A percentile compares a stretch with the other conserved stretches of the same genome.
Conservation (phyloP, 352 stramenopile genomes). For the Phytophthora pini region DNA sequence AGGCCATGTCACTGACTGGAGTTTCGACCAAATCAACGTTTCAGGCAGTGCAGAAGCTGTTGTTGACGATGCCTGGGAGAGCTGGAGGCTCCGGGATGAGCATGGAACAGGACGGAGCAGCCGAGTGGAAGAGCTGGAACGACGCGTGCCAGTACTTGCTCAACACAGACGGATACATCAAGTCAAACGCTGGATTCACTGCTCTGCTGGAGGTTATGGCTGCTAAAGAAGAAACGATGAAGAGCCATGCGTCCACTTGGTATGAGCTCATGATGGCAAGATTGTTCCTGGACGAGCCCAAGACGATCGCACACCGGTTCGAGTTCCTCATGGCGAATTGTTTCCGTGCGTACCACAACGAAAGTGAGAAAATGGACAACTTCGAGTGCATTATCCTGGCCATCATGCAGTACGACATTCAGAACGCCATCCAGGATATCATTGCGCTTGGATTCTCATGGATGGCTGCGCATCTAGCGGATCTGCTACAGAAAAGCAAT, state of each 20-base stretch:
- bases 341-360: conserved; percentile 54
- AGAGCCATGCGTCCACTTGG: conserved; percentile 55
- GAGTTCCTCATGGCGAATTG: conserved; percentile 85
- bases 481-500: conserved; percentile 65
- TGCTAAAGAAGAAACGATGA: conserved; percentile 55
- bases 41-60: conserved; percentile 63
- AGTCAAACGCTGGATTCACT: conserved; percentile 50
- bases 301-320: conserved; percentile 73
- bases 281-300: conserved; percentile 78
- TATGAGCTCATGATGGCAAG: conserved; percentile 86
- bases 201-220: conserved; percentile 66
- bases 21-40: conserved; percentile 57
- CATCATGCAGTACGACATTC: conserved; percentile 80
- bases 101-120: conserved; percentile 19
- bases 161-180: conserved; percentile 60
- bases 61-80: conserved; percentile 72
- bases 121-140: conserved; percentile 70
- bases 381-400: conserved; percentile 86
- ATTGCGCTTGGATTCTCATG: conserved; percentile 71
- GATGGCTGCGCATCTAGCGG: conserved; percentile 74
- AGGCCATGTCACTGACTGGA: conserved; percentile 47
- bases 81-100: conserved; percentile 5
- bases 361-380: conserved; percentile 63
- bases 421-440: conserved; percentile 72
- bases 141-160: conserved; percentile 67